phyloP scores from a whole-genome alignment of 768 basidiomycete genomes.

The Suillus tomentosus region DNA sequence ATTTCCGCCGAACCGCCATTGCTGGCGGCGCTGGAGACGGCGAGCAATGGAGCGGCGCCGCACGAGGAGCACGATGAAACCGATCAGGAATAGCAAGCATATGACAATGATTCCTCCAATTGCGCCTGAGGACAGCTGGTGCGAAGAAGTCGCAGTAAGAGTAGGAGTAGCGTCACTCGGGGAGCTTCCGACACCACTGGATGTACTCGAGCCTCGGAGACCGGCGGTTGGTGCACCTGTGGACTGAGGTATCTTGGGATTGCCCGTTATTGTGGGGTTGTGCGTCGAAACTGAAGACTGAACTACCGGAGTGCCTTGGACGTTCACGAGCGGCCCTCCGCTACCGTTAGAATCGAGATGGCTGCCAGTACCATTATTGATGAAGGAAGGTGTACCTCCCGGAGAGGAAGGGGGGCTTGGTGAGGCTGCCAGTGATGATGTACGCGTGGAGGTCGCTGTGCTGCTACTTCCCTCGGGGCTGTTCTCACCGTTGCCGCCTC shows the following conservation, averaged over 20 bases:
- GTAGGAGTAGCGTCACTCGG: slow-evolving; percentile 20
- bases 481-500: neutral
- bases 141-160: slow-evolving; percentile 15
- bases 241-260: neutral
- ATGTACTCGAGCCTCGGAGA: slow-evolving; percentile 15
- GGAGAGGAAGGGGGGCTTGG: slow-evolving; percentile 4
- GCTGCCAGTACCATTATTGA: neutral
- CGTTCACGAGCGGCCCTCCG: neutral
- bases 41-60: slow-evolving; percentile 48
- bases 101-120: slow-evolving; percentile 48
- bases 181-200: slow-evolving; percentile 17
- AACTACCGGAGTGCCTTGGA: slow-evolving; percentile 3
- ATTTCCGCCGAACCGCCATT: slow-evolving; percentile 47
- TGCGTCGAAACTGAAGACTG: neutral
- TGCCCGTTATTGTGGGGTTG: neutral
- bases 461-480: neutral
- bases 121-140: slow-evolving; percentile 43
- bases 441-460: neutral
- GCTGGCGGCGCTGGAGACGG: slow-evolving; percentile 43
- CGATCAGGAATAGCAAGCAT: slow-evolving; percentile 33
- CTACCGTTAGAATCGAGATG: neutral
- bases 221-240: neutral
- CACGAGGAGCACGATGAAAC: slow-evolving; percentile 42
- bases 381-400: neutral
- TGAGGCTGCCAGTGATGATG: neutral